Evolutionary conservation across 495 filamentous ascomycete genomes (phyloP), one percentile per base, ranked within the genome.

Genomic region (Ascodesmis nigricans): DNA sequence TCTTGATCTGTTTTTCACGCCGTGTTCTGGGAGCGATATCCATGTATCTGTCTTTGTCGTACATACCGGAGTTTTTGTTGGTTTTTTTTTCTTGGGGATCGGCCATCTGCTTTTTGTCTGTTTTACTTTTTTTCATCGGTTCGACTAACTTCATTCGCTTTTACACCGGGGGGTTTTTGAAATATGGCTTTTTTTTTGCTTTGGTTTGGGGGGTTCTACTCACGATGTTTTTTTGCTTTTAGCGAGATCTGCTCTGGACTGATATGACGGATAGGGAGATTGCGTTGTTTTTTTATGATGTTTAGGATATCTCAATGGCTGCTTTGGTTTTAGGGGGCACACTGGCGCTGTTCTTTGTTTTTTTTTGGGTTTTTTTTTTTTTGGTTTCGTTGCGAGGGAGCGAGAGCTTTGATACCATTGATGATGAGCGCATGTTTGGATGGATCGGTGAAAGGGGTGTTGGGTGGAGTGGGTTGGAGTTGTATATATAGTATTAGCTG

Each of bases 131-230:
- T 31, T 31, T 19, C 16, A 17, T 31, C 13, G 29, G 29, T n/a
- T 13, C 16, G 29, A 17, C 29, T 10, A 10, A 31, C 24, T 22
- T 32, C 14, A 19, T 35, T 33, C 18, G 6, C 16, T 30, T 14
- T 30, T 30, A 5, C 13, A 14, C n/a, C 6, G 10, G 29, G 29
- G 11, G 29, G 29, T n/a, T 14, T 11, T 27, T 27, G 24, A 31
- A 11, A n/a, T 33, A 21, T 17, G 45, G 40, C 50, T 41, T 37
- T 35, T 50, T 49, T 50, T 50, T 43, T 50, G 38, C 43, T 51
- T 36, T 37, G 43, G 43, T 48, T 33, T 35, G 30, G 44, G 21
- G 20, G 24, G 13, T 11, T 35, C 13, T 35, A n/a, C n/a, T n/a
- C n/a, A n/a, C n/a, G n/a, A n/a, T n/a, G n/a, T n/a, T n/a, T n/a